These are phyloP conservation scores for Cladosporium austrohemisphaericum DNA, from an alignment of 2,329 filamentous ascomycete genomes.

Conservation along the genomic window DNA sequence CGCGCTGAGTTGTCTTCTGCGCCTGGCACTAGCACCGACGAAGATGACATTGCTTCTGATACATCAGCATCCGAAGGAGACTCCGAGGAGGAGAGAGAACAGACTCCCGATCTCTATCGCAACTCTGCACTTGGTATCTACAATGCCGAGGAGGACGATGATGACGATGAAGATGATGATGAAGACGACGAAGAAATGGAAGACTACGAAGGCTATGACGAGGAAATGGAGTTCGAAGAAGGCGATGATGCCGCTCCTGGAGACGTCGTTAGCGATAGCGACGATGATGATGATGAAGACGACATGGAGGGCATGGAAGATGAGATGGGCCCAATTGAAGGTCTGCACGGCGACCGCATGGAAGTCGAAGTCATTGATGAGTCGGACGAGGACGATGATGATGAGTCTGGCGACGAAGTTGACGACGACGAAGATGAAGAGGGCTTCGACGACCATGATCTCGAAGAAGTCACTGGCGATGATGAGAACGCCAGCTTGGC, in stretches of 20 bases:
- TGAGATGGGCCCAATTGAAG: slow-evolving; percentile 71
- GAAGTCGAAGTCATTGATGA: slow-evolving; percentile 89
- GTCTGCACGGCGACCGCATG: slow-evolving; percentile 58
- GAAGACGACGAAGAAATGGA: slow-evolving; percentile 89
- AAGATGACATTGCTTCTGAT: slow-evolving; percentile 82
- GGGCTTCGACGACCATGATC: slow-evolving; percentile 56
- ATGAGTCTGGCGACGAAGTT: slow-evolving; percentile 57
- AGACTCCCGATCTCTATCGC: slow-evolving; percentile 94
- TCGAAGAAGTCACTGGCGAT: slow-evolving; percentile 49
- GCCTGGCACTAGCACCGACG: slow-evolving; percentile 63
- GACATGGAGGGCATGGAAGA: slow-evolving; percentile 76
- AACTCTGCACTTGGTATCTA: slow-evolving; percentile 95
- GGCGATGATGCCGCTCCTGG: slow-evolving; percentile 78
- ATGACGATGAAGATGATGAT: slow-evolving; percentile 55
- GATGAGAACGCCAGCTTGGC: slow-evolving; percentile 45
- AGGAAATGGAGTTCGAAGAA: slow-evolving; percentile 91
- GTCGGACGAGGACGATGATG: slow-evolving; percentile 60
- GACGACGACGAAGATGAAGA: slow-evolving; percentile 57
- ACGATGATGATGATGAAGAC: slow-evolving; percentile 77
- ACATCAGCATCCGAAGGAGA: slow-evolving; percentile 76
- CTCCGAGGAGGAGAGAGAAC: slow-evolving; percentile 58
- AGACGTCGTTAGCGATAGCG: slow-evolving; percentile 83
- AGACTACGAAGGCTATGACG: slow-evolving; percentile 71
- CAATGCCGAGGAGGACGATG: slow-evolving; percentile 70
- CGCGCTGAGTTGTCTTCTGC: slow-evolving; percentile 64